These are phyloP conservation scores for Liriodendron chinense DNA, from an alignment of 164 flowering plant species.

Conservation along the genomic window DNA sequence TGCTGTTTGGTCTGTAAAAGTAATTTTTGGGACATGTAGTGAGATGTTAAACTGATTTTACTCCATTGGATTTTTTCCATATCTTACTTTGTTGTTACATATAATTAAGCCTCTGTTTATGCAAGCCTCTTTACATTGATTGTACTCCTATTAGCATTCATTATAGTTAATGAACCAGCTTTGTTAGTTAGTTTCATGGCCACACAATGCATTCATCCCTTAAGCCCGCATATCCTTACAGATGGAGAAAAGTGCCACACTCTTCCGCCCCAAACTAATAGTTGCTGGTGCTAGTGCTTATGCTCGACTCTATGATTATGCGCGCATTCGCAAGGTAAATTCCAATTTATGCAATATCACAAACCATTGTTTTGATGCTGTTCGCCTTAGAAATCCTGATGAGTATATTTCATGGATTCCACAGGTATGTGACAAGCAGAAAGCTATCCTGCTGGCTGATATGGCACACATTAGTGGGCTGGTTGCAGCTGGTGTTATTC, in stretches of 20 bases:
- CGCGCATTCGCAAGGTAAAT: conserved; percentile 81
- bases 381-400: background rate
- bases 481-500: conserved; percentile 97
- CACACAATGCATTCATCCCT: background rate
- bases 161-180: background rate
- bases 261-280: conserved; percentile 88
- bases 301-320: conserved; percentile 94
- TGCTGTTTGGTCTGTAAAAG: background rate
- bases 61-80: background rate
- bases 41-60: background rate
- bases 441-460: conserved; percentile 93
- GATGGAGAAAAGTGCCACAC: conserved; percentile 92
- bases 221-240: conserved; percentile 22
- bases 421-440: conserved; percentile 94
- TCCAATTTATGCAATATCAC: background rate
- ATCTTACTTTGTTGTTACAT: background rate
- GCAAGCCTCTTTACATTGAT: background rate
- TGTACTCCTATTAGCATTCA: background rate
- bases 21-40: background rate
- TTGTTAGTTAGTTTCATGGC: background rate
- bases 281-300: conserved; percentile 99
- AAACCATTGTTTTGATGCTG: background rate
- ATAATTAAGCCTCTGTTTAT: background rate
- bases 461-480: conserved; percentile 99
- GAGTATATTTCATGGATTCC: background rate